phyloP scores from a whole-genome alignment of 2,329 filamentous ascomycete genomes.

The Fonsecaea erecta region DNA sequence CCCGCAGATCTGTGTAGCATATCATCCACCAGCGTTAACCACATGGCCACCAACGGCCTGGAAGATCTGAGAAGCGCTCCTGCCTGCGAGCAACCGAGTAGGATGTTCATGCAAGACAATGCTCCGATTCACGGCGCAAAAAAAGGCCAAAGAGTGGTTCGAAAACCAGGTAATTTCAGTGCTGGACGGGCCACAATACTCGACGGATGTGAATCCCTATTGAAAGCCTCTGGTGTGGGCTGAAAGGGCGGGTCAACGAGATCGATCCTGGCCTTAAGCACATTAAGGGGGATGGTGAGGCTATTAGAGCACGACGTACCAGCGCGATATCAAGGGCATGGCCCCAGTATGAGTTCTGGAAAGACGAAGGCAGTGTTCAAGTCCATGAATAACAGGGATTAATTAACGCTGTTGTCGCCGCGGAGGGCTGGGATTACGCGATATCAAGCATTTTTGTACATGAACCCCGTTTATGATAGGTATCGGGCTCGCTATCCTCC shows the following conservation, averaged over 20 bases:
- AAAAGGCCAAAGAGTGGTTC: neutral
- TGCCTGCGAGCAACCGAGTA: neutral
- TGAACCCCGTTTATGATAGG: neutral
- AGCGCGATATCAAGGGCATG: neutral
- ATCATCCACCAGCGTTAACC: neutral
- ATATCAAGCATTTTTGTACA: neutral
- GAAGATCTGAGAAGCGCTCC: neutral
- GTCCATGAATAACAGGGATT: neutral
- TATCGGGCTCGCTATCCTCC: neutral
- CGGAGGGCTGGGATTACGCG: neutral
- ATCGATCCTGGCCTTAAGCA: neutral
- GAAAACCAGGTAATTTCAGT: neutral
- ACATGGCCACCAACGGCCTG: neutral
- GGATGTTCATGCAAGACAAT: neutral
- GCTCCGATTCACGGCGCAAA: neutral
- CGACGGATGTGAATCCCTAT: neutral
- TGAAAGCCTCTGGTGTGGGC: neutral
- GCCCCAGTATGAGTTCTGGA: neutral
- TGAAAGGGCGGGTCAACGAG: neutral
- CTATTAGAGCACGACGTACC: neutral
- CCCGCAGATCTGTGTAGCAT: neutral
- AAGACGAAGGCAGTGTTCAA: neutral
- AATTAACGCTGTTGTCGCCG: neutral
- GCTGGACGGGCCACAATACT: neutral
- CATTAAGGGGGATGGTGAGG: neutral